Evolutionary conservation across 805 yeast species (phyloP), one percentile per base, ranked within the genome.

Genomic region (Myxozyma neglecta): DNA sequence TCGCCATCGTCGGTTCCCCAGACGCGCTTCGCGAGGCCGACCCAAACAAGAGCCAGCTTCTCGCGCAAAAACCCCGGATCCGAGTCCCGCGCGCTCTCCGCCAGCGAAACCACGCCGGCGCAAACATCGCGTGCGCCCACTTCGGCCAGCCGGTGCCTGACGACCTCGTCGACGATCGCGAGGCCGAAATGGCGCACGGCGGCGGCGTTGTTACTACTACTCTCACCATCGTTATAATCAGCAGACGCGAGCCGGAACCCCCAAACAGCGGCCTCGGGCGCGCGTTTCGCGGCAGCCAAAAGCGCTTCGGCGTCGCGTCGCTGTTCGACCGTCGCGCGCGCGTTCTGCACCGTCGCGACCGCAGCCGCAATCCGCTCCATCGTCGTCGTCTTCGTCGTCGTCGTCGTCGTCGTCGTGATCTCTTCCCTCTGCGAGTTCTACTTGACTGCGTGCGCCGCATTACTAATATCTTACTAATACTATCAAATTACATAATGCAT

Each of bases 1-100:
- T 96, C 85, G 5, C 76, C 75, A 2, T 76, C 79, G 16, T 97
- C 97, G 4, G 65, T 10, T 13, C 64, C 65, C 99, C 99, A 94
- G 36, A 85, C 81, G 60, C 96, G 81, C 71, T 94, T 94, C 10
- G 97, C 96, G 7, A 94, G 79, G 46, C 89, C 87, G 0, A 89
- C 97, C 97, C 98, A 92, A 32, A 94, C 75, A 66, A 84, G 87
- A 13, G 97, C 96, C 45, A 92, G 71, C 74, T 94, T 94, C 72
- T 92, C 98, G 70, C 87, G 89, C 59, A 94, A 80, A 70, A 87
- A 96, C 73, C 90, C 93, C 6, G 98, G 97, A 72, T 93, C 97
- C 29, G 76, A 73, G n/a, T 76, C 76, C 6, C 79, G 71, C 0
- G 87, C 82, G 53, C 83, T 82, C 39, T 78, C 78, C 34, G 91